Percentiles rank a stretch among this genome's conserved stretches.
These are phyloP conservation scores for Byssothecium circinans DNA, from an alignment of 2,329 filamentous ascomycete species.

Conservation along the genomic window DNA sequence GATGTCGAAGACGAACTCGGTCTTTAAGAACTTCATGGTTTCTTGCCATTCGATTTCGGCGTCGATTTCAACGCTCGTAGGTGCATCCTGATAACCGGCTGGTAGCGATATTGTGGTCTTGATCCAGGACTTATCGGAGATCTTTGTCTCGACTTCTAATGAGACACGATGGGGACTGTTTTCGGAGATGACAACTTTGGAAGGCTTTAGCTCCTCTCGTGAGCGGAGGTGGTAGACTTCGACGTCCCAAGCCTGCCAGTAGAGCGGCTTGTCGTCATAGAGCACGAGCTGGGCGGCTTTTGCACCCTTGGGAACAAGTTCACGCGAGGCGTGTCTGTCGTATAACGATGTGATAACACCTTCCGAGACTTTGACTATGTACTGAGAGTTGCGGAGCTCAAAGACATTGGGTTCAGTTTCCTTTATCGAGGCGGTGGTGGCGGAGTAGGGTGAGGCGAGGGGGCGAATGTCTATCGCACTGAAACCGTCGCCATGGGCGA, in stretches of 20 bases:
- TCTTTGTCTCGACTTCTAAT: constrained; percentile 79
- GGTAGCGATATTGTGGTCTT: constrained; percentile 82
- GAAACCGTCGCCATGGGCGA: constrained; percentile 50
- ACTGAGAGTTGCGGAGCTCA: constrained; percentile 75
- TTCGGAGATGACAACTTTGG: constrained; percentile 71
- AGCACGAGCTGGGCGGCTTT: constrained; percentile 92
- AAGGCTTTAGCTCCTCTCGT: constrained; percentile 71
- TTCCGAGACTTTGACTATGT: constrained; percentile 70
- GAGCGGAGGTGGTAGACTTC: constrained; percentile 94
- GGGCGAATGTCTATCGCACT: constrained; percentile 45
- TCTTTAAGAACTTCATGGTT: constrained; percentile 96
- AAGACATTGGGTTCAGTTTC: constrained; percentile 65
- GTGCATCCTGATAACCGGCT: constrained; percentile 65
- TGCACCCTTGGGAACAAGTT: constrained; percentile 70
- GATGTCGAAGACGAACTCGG: constrained; percentile 93
- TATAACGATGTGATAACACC: constrained; percentile 84
- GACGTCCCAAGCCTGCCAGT: constrained; percentile 98
- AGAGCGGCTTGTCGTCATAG: constrained; percentile 95
- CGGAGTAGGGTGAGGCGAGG: constrained; percentile 27
- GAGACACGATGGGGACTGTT: constrained; percentile 74
- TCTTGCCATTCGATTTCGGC: constrained; percentile 97
- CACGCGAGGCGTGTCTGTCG: constrained; percentile 71
- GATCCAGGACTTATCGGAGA: constrained; percentile 83
- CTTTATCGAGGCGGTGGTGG: constrained; percentile 49
- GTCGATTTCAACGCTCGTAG: constrained; percentile 73